These are phyloP conservation scores for Stellera chamaejasme DNA, from an alignment of 345 rosid genomes.

Conservation along the genomic window DNA sequence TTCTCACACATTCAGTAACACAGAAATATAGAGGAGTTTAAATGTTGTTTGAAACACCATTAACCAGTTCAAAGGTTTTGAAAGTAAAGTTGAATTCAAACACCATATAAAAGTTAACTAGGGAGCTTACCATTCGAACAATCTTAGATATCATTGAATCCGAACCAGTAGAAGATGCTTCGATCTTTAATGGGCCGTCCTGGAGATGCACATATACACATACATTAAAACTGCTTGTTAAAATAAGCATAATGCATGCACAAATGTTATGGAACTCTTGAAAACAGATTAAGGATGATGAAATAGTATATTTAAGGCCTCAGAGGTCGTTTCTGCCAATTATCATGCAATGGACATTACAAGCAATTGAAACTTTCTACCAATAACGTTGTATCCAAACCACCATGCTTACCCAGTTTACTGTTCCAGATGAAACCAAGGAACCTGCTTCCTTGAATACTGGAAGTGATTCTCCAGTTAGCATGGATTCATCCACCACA, in stretches of 20 bases:
- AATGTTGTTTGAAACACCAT: too few species aligned
- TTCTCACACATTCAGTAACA: too few species aligned
- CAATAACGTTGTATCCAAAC: not conserved
- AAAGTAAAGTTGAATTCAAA: not conserved
- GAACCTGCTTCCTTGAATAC: conserved; percentile 74
- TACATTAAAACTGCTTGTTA: not conserved
- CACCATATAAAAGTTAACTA: conserved; percentile 10
- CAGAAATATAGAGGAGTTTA: too few species aligned
- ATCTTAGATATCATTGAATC: conserved; percentile 87
- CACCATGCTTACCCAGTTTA: conserved; percentile 63
- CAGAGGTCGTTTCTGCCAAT: too few species aligned
- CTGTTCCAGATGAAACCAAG: conserved; percentile 84
- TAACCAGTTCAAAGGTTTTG: too few species aligned
- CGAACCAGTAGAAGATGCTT: conserved; percentile 78
- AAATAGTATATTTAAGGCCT: not conserved
- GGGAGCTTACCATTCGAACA: conserved; percentile 57
- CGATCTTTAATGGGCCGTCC: conserved; percentile 92
- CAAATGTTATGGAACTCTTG: not conserved
- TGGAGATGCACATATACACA: conserved; percentile 25
- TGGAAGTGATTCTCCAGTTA: conserved; percentile 94
- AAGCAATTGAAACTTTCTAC: conserved; percentile 1
- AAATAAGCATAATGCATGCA: conserved; percentile 1
- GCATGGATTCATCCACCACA: conserved; percentile 96
- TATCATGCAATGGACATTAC: conserved; percentile 3
- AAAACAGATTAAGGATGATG: not conserved